These are phyloP conservation scores for Tuber calosporum DNA, from an alignment of 495 filamentous ascomycete genomes.

Conservation along the genomic window DNA sequence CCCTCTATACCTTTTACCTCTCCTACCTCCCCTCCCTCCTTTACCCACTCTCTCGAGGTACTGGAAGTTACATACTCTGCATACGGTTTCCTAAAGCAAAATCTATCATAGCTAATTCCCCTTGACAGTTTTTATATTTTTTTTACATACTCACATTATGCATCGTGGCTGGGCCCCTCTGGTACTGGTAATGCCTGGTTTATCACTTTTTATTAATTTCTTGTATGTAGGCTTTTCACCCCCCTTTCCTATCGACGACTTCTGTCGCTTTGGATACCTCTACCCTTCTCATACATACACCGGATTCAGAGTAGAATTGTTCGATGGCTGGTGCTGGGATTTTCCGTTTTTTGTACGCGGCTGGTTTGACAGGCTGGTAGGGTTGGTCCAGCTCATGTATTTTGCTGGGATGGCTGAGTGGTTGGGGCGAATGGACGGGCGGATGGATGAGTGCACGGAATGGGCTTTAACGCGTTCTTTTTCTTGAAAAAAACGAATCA, in stretches of 20 bases:
- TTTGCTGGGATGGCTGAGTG: not conserved
- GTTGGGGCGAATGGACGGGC: not conserved
- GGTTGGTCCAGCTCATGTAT: not conserved
- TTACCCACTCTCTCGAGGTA: not conserved
- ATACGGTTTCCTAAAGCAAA: not conserved
- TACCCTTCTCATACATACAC: not conserved
- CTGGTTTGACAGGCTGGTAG: not conserved
- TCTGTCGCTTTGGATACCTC: not conserved
- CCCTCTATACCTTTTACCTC: not conserved
- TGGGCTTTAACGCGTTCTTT: not conserved
- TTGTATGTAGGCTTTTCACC: not conserved
- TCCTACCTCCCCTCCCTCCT: not conserved
- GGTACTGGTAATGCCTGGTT: not conserved
- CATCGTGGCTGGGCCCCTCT: not conserved
- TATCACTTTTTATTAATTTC: not conserved
- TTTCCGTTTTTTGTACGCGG: not conserved
- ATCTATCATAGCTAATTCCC: not conserved
- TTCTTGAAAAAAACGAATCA: not conserved
- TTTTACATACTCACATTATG: not conserved
- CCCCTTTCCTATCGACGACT: not conserved
- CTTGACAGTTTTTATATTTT: not conserved
- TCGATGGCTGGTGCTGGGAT: not conserved
- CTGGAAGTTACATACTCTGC: not conserved
- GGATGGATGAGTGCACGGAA: not conserved
- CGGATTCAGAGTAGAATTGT: not conserved